Base-by-base conservation (phyloP, 2,329 filamentous ascomycete species). In the Fusarium secorum region DNA sequence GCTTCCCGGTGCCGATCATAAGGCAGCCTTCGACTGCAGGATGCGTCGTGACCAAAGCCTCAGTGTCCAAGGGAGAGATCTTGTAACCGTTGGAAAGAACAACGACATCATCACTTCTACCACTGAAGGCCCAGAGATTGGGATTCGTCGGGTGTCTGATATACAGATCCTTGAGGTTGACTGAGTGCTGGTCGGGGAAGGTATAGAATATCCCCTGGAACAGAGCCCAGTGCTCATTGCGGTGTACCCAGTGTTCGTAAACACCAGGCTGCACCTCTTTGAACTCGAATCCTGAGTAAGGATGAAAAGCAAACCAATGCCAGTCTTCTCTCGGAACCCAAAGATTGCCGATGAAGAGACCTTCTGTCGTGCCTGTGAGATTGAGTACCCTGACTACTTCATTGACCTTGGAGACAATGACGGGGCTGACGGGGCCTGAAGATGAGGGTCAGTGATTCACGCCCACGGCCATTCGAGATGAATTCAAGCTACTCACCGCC, bases 231-330 rank as follows among this genome's bases (percentile, higher is more conserved):
- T 79, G 68, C 32, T 79, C 72, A 33, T 79, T 79, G 1, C 77
- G 74, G 33, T 78, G 74, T 1, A 78, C 71, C 78, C 78, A 80
- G 22, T 80, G 79, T 41, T 80, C 79, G 14, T 72, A 80, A 0
- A 74, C 67, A 11, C 72, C 78, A 1, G 72, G 56, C 11, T 80
- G 76, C 0, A 80, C 41, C 54, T 79, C 73, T 33, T 73, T 78
- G 45, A 80, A 80, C 56, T 80, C 79, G 17, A 80, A 80, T 4
- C 79, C 79, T 1, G 79, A 79, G 46, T 74, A 78, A 0, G 79
- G 79, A 41, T 80, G 79, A 28, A 80, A 80, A 44, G 70, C 63
- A 42, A 80, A 79, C 73, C 76, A 80, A 33, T 70, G 72, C 78
- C 78, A 80, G 20, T 79, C 76, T 22, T 79, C 73, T 15, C 74